These are phyloP conservation scores for Fusarium sp. DNA, from an alignment of 2,329 filamentous ascomycete genomes.

Conservation along the genomic window DNA sequence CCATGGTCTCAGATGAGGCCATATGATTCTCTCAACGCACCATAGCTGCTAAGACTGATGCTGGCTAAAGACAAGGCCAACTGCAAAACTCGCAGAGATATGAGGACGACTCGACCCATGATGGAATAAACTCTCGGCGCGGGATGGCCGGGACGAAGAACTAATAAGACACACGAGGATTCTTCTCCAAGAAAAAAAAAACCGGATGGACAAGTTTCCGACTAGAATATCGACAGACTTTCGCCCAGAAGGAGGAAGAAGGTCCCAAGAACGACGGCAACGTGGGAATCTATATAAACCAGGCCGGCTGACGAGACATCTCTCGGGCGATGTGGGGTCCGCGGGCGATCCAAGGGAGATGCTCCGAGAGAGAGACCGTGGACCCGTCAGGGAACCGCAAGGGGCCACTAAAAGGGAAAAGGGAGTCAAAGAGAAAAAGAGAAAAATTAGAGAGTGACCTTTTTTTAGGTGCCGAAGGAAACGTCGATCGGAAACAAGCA, in stretches of 20 bases:
- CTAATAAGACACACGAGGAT: constrained; percentile 5
- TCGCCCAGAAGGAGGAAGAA: constrained; percentile 23
- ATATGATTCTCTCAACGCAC: constrained; percentile 22
- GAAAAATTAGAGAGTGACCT: constrained; percentile 8
- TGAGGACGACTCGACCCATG: constrained; percentile 33
- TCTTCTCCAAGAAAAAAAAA: neutral
- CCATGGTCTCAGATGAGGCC: neutral
- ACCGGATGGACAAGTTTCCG: neutral
- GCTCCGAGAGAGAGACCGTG: constrained; percentile 38
- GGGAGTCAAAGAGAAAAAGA: neutral
- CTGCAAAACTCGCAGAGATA: constrained; percentile 39
- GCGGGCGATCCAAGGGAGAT: constrained; percentile 39
- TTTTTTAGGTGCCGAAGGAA: constrained; percentile 38
- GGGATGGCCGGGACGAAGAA: constrained; percentile 3
- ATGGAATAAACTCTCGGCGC: constrained; percentile 12
- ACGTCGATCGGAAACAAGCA: constrained; percentile 30
- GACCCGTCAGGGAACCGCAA: constrained; percentile 29
- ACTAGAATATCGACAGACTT: constrained; percentile 9
- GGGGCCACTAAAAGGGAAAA: constrained; percentile 24
- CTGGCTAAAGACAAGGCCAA: constrained; percentile 37
- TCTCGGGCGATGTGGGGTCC: constrained; percentile 39
- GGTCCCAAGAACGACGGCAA: constrained; percentile 21
- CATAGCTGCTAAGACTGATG: constrained; percentile 39
- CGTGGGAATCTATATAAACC: constrained; percentile 43
- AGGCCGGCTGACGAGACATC: constrained; percentile 37